Base-by-base conservation (phyloP, 2,329 filamentous ascomycete species). In the Claviceps pusilla region DNA sequence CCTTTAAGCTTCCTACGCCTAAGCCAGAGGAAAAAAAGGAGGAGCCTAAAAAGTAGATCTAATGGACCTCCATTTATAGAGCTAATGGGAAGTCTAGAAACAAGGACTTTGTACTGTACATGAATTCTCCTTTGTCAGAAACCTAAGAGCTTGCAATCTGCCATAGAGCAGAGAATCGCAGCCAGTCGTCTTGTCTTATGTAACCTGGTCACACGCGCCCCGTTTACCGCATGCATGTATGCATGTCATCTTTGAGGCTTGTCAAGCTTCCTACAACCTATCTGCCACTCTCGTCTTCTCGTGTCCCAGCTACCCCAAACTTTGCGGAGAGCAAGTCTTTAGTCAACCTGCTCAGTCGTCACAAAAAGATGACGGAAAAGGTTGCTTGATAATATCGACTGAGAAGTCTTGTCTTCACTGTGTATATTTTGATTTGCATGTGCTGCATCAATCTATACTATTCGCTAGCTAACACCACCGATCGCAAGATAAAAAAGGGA, bases 11-110 rank as follows among this genome's bases (percentile, higher is more conserved):
- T 59, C 93, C 94, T 33, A 95, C 87, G 50, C 87, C 93, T 53
- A 95, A 96, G 76, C 91, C 93, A 4, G 93, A 98, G 73, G 85
- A 88, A 65, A 89, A 89, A 76, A 84, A 86, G 69, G 87, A 90
- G 69, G 87, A 91, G 73, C 80, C 86, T 64, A 95, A 96, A 84
- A 95, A 96, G 77, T 91, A 89, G 73, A 66, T 43, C 6, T 33
- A 41, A 19, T 24, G 45, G 45, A 29, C 4, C 1, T 41, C n/a
- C 5, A 35, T 28, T 54, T 35, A 42, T 41, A n/a, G 35, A n/a
- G 48, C 45, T 35, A 41, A 39, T 6, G 31, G 47, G 49, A 50
- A 48, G 48, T 42, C 51, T 46, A 28, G n/a, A 42, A 47, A 46
- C 3, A 50, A 42, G 9, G 39, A 35, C 28, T 43, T 10, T 54